A percentile compares a stretch with the other conserved stretches of the same genome.
phyloP scores from a whole-genome alignment of 2,329 filamentous ascomycete species.

The Shiraia sp. region DNA sequence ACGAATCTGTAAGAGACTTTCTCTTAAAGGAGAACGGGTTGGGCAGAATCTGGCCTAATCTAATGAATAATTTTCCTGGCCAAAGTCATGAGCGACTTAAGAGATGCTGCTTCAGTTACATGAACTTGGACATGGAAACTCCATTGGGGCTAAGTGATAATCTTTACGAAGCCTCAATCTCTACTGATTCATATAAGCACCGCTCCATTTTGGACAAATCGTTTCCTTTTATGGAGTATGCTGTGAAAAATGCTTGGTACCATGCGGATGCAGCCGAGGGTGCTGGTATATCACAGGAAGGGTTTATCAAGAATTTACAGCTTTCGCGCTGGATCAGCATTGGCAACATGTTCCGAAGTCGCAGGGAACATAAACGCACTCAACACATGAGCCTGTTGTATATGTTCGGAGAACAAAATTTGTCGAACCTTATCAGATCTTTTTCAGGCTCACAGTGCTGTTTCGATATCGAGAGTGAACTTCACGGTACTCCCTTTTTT shows the following conservation, averaged over 20 bases:
- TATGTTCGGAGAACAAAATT: conserved; percentile 25
- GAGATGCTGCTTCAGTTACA: conserved; percentile 14
- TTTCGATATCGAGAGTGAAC: conserved; percentile 28
- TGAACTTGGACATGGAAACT: conserved; percentile 30
- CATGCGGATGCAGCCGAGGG: conserved; percentile 48
- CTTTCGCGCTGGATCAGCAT: conserved; percentile 33
- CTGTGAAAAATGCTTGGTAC: conserved; percentile 45
- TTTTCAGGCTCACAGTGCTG: conserved; percentile 11
- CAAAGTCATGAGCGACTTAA: conserved; percentile 48
- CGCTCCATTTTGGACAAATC: not conserved
- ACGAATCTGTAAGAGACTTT: conserved; percentile 41
- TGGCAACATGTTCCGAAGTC: conserved; percentile 40
- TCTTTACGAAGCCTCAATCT: conserved; percentile 12
- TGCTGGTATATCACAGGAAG: conserved; percentile 17
- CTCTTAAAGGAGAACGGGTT: conserved; percentile 44
- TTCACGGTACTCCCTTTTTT: conserved; percentile 43
- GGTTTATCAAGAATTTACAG: conserved; percentile 28
- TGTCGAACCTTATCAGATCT: conserved; percentile 34
- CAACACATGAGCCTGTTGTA: conserved; percentile 17
- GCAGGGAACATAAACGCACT: conserved; percentile 19
- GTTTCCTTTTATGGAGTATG: conserved; percentile 55
- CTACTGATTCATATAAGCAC: not conserved
- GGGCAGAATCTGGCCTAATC: conserved; percentile 35
- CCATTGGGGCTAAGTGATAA: conserved; percentile 24
- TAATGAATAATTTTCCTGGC: conserved; percentile 33